Conservation (phyloP, 2,329 filamentous ascomycete species). For the Chaetomiaceae sp. region DNA sequence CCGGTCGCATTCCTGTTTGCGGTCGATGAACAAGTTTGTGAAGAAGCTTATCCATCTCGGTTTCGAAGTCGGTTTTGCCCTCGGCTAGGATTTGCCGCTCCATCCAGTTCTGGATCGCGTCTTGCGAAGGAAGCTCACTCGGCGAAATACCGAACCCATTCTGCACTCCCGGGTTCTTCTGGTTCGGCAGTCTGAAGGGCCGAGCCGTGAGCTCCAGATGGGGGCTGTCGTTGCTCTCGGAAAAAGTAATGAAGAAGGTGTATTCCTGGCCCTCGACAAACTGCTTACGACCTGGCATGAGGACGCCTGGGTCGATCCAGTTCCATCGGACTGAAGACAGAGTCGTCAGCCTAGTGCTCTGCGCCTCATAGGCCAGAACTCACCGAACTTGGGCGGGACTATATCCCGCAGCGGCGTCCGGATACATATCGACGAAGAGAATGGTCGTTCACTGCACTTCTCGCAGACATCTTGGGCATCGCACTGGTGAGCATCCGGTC, state of each 20-base stretch:
- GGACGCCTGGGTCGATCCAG: constrained; percentile 5
- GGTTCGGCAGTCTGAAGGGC: constrained; percentile 9
- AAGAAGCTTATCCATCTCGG: constrained; percentile 21
- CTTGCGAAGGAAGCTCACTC: not conserved
- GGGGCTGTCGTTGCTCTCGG: constrained; percentile 7
- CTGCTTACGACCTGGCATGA: constrained; percentile 7
- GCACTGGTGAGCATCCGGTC: constrained; percentile 21
- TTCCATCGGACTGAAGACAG: constrained; percentile 16
- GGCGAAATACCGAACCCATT: constrained; percentile 1
- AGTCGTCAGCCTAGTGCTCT: not conserved
- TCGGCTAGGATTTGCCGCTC: constrained; percentile 13
- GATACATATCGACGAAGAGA: constrained; percentile 9
- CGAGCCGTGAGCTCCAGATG: constrained; percentile 2
- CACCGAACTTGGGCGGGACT: constrained; percentile 4
- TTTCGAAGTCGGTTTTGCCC: constrained; percentile 8
- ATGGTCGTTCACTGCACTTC: constrained; percentile 5
- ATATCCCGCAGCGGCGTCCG: constrained; percentile 6
- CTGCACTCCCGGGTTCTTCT: not conserved
- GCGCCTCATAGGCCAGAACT: not conserved
- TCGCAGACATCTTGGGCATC: constrained; percentile 2
- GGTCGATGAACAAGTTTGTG: not conserved
- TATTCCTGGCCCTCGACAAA: not conserved
- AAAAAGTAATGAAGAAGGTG: constrained; percentile 13
- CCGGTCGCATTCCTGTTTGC: not conserved
- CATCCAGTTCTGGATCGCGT: constrained; percentile 13